Percentiles rank a stretch among this genome's conserved stretches.
Evolutionary conservation across 2,329 filamentous ascomycete species (phyloP).

Genomic region (Fulvia fulva): DNA sequence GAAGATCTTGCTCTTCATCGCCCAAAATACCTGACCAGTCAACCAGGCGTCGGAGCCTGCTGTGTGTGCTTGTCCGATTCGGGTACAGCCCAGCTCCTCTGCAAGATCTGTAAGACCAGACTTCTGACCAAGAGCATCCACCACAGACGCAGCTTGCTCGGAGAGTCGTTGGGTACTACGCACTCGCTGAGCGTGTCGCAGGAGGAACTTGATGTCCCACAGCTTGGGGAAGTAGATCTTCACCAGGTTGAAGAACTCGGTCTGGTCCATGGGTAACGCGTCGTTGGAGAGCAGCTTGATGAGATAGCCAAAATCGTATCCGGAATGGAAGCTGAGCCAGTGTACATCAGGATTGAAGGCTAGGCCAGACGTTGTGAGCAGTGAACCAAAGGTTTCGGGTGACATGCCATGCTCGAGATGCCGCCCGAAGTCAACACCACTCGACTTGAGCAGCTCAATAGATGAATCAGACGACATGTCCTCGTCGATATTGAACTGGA

Average conservation of each 20-base stretch:
- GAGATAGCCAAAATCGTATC: conserved; percentile 96
- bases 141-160: conserved; percentile 64
- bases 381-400: conserved; percentile 78
- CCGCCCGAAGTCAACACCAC: conserved; percentile 85
- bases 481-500: conserved; percentile 87
- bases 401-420: conserved; percentile 89
- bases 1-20: conserved; percentile 84
- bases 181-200: conserved; percentile 72
- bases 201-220: conserved; percentile 95
- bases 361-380: conserved; percentile 87
- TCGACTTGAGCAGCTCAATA: conserved; percentile 83
- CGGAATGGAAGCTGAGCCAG: conserved; percentile 97
- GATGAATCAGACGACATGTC: conserved; percentile 98
- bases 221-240: conserved; percentile 89
- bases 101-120: conserved; percentile 90
- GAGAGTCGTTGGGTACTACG: conserved; percentile 47
- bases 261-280: conserved; percentile 81
- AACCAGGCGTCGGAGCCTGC: conserved; percentile 91
- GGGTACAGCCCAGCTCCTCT: conserved; percentile 85
- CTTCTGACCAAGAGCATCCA: conserved; percentile 83
- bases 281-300: conserved; percentile 87
- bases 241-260: conserved; percentile 82
- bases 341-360: conserved; percentile 82
- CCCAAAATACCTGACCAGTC: conserved; percentile 92
- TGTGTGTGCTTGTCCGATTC: conserved; percentile 82